Percentiles rank a stretch among this genome's conserved stretches.
phyloP scores from a whole-genome alignment of 139 green algal genomes.

The Chloropicon primus region DNA sequence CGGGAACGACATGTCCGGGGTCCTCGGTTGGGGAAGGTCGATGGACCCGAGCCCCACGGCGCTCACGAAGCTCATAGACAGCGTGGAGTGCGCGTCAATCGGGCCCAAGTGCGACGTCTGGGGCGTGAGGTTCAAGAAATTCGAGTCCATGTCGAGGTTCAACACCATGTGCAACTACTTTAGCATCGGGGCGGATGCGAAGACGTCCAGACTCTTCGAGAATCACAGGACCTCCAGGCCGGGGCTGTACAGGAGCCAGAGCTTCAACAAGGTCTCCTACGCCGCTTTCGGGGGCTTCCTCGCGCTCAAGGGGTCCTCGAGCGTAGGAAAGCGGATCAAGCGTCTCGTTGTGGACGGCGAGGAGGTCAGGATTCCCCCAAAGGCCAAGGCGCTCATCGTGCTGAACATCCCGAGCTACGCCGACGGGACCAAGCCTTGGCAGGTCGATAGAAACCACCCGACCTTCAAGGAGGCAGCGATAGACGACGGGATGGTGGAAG shows the following conservation, averaged over 20 bases:
- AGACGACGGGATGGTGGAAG: neutral
- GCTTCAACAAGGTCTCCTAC: neutral
- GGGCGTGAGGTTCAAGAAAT: neutral
- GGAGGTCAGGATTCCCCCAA: neutral
- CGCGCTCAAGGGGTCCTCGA: neutral
- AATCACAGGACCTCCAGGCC: neutral
- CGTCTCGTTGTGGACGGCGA: neutral
- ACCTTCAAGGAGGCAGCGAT: neutral
- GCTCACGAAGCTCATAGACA: neutral
- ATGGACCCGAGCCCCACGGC: neutral
- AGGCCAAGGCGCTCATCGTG: neutral
- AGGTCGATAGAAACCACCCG: neutral
- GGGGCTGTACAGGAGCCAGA: neutral
- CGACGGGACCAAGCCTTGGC: neutral
- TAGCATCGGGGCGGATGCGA: neutral
- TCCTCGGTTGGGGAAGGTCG: neutral
- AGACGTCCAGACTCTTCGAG: neutral
- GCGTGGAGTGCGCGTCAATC: neutral
- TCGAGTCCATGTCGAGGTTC: neutral
- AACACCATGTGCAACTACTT: neutral
- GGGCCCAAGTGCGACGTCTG: neutral
- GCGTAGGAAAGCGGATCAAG: neutral
- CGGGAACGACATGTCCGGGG: neutral
- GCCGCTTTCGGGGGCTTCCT: neutral
- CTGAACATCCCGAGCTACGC: neutral